Evolutionary conservation across 352 stramenopile genomes (phyloP).

Genomic region (Globisporangium solare): DNA sequence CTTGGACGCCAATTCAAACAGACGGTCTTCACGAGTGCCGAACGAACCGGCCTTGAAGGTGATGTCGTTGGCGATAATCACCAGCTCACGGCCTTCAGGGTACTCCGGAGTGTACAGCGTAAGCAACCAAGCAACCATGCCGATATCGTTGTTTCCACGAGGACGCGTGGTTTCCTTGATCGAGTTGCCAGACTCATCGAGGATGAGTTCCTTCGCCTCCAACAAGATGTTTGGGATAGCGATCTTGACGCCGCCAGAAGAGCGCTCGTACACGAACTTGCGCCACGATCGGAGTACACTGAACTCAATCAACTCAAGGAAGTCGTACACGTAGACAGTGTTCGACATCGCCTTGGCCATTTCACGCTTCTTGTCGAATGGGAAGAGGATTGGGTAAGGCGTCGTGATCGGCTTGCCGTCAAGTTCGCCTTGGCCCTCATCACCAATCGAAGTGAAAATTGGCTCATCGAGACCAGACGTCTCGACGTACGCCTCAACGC

Average conservation of each 20-base stretch:
- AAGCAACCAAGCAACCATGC: constrained; percentile 99
- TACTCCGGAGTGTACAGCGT: constrained; percentile 98
- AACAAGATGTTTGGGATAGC: constrained; percentile 90
- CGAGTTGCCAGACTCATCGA: constrained; percentile 71
- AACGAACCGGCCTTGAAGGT: constrained; percentile 99
- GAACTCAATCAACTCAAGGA: constrained; percentile 97
- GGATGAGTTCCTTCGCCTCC: constrained; percentile 93
- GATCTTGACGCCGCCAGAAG: constrained; percentile 53
- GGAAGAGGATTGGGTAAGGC: constrained; percentile 96
- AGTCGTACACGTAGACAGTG: constrained; percentile 99
- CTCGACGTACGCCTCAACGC: constrained; percentile 99
- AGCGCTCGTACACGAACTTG: constrained; percentile 79
- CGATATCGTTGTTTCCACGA: constrained; percentile 97
- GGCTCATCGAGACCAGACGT: constrained; percentile 75
- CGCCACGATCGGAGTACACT: constrained; percentile 94
- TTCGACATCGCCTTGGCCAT: constrained; percentile 93
- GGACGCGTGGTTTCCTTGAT: constrained; percentile 67
- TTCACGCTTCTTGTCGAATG: constrained; percentile 93
- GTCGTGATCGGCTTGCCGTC: constrained; percentile 93
- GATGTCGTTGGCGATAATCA: constrained; percentile 99
- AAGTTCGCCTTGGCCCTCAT: constrained; percentile 87
- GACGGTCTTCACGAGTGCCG: constrained; percentile 97
- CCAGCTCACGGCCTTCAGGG: constrained; percentile 93
- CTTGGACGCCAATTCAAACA: constrained; percentile 98
- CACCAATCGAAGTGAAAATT: constrained; percentile 90